Percentiles rank a stretch among this genome's conserved stretches.
Evolutionary conservation across 202 grass and related monocot genomes (phyloP).

Genomic region (Schoenoplectus tabernaemontani): DNA sequence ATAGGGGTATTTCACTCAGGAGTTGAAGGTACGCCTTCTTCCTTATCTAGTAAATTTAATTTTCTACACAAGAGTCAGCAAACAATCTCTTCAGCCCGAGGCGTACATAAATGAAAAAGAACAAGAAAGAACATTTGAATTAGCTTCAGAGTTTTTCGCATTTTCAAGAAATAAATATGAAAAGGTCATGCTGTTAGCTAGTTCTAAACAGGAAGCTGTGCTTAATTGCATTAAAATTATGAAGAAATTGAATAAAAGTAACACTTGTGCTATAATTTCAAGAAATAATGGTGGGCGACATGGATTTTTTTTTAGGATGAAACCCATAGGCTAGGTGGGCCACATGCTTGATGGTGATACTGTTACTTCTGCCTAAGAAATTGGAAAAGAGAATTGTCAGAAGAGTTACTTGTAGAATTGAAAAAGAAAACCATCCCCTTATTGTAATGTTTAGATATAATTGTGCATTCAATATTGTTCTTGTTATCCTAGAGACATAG

Average conservation of each 20-base stretch:
- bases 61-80: background rate
- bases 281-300: background rate
- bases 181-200: background rate
- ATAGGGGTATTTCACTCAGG: constrained; percentile 44
- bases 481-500: background rate
- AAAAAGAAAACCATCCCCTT: background rate
- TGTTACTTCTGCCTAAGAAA: background rate
- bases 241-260: background rate
- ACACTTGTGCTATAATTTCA: background rate
- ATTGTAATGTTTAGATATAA: background rate
- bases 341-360: background rate
- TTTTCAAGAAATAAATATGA: background rate
- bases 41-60: background rate
- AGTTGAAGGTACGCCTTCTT: constrained; percentile 36
- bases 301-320: no score
- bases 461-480: background rate
- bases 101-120: background rate
- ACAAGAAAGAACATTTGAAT: background rate
- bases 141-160: background rate
- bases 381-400: background rate
- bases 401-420: background rate
- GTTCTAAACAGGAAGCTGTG: background rate
- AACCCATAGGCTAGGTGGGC: no score
- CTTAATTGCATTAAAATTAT: background rate
- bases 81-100: background rate